Percentiles rank a stretch among this genome's conserved stretches.
Conservation (phyloP, 1,139 yeast genomes). For the Yamadazyma taylorii region DNA sequence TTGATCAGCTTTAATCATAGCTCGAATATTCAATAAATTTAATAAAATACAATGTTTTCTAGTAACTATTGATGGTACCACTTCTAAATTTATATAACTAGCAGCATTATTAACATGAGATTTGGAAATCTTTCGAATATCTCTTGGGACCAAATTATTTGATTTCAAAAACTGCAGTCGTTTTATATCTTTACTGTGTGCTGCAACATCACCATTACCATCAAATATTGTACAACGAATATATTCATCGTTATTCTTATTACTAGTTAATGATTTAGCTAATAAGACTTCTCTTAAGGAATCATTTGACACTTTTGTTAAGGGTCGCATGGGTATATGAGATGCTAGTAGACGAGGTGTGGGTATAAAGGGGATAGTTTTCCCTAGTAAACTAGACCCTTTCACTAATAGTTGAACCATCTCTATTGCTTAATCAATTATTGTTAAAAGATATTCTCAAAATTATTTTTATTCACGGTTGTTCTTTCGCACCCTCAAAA, state of each 20-base stretch:
- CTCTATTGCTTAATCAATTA: too few relatives aligned
- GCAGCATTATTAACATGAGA: slow-evolving; percentile 10
- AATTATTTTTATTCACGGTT: too few relatives aligned
- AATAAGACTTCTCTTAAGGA: slow-evolving; percentile 23
- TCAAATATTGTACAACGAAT: slow-evolving; percentile 62
- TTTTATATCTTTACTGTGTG: slow-evolving; percentile 41
- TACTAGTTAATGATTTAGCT: slow-evolving; percentile 22
- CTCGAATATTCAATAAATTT: slow-evolving; percentile 42
- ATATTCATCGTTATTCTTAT: slow-evolving; percentile 26
- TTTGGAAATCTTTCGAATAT: slow-evolving; percentile 40
- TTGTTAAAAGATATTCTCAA: too few relatives aligned
- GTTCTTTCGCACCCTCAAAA: too few relatives aligned
- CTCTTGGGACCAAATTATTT: slow-evolving; percentile 40
- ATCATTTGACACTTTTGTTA: slow-evolving; percentile 10
- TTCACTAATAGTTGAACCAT: too few relatives aligned
- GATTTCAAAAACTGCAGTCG: slow-evolving; percentile 37
- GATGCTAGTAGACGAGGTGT: too few relatives aligned
- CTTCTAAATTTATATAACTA: slow-evolving; percentile 31
- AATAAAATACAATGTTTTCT: slow-evolving; percentile 38
- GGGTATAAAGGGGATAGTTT: too few relatives aligned
- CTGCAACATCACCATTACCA: slow-evolving; percentile 33
- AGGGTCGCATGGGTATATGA: background rate
- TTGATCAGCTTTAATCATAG: slow-evolving; percentile 39
- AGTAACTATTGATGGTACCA: slow-evolving; percentile 45
- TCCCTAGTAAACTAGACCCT: too few relatives aligned